A percentile compares a stretch with the other conserved stretches of the same genome.
These are phyloP conservation scores for Malassezia nana DNA, from an alignment of 1,284 basidiomycete genomes.

Conservation along the genomic window DNA sequence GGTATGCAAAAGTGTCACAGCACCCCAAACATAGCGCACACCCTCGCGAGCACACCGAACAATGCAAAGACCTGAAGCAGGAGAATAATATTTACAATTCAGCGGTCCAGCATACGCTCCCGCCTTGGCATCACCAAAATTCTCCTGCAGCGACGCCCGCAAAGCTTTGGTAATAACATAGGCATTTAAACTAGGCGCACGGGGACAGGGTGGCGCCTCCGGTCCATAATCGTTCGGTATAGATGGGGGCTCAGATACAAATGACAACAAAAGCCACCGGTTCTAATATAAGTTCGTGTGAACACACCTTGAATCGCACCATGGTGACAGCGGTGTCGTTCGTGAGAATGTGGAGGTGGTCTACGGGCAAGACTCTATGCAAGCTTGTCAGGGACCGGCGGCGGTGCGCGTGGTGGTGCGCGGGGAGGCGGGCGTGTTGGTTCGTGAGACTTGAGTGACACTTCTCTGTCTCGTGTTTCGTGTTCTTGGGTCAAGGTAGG, in stretches of 20 bases:
- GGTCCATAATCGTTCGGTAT: constrained; percentile 1
- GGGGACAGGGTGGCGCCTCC: background rate
- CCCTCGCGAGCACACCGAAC: constrained; percentile 15
- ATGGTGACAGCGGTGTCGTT: background rate
- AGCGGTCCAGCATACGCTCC: constrained; percentile 13
- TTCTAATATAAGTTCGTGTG: constrained; percentile 3
- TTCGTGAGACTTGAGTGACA: background rate
- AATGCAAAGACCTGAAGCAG: constrained; percentile 8
- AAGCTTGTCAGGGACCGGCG: background rate
- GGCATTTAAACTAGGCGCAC: constrained; percentile 2
- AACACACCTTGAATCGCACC: constrained; percentile 14
- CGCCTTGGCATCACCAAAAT: constrained; percentile 14
- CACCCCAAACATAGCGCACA: constrained; percentile 14
- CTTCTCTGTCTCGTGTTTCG: background rate
- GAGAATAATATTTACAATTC: constrained; percentile 17
- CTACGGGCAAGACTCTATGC: background rate
- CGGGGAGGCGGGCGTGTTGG: background rate
- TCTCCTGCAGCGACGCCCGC: constrained; percentile 10
- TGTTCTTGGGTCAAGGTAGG: background rate
- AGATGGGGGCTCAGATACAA: background rate
- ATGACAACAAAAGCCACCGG: constrained; percentile 13
- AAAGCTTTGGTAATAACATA: constrained; percentile 13
- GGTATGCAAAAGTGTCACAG: constrained; percentile 5
- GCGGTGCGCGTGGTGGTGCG: background rate
- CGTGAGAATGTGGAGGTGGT: background rate